Base-by-base conservation (phyloP, 2,329 filamentous ascomycete species). In the Truncatella angustata region DNA sequence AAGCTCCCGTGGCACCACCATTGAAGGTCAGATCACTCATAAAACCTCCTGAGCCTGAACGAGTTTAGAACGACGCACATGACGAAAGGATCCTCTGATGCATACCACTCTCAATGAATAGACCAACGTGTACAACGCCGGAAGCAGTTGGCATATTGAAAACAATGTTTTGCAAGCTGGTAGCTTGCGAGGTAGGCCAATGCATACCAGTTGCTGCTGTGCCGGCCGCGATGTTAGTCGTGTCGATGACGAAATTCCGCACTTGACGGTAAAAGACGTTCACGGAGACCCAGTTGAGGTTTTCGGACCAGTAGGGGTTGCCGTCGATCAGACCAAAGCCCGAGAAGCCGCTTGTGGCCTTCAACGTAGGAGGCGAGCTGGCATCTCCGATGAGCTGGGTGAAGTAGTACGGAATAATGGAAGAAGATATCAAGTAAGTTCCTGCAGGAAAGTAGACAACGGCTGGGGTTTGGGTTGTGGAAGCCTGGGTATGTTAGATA, bases 211-310 rank as follows among this genome's bases (percentile, higher is more conserved):
- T 70, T 3, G 67, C 66, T 21, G 64, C 56, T 1, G 62, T 65
- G 4, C 56, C 53, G 1, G 62, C 57, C 3, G 64, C 56, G n/a
- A 69, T 69, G 16, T 42, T 56, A 3, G 63, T 64, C 5, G 73
- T 67, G 61, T 89, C 85, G 35, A 89, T 72, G 51, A 84, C 71
- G 45, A 90, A 74, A 61, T 90, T 89, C 7, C 84, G 75, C 53
- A 88, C 77, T 57, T 84, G 80, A 40, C 84, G 75, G 62, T 77
- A 85, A 67, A 89, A 89, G 9, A 86, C 80, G 58, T 81, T 84
- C 32, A 78, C 82, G 4, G 78, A 68, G 24, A 68, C 65, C 62
- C 68, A 76, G 56, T 72, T 73, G 55, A 67, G 62, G 52, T 57
- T 50, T 66, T 63, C 5, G 57, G 62, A 61, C 47, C 61, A 77